Base-by-base conservation (phyloP, 139 green algal genomes). In the Micromonas pusilla region DNA sequence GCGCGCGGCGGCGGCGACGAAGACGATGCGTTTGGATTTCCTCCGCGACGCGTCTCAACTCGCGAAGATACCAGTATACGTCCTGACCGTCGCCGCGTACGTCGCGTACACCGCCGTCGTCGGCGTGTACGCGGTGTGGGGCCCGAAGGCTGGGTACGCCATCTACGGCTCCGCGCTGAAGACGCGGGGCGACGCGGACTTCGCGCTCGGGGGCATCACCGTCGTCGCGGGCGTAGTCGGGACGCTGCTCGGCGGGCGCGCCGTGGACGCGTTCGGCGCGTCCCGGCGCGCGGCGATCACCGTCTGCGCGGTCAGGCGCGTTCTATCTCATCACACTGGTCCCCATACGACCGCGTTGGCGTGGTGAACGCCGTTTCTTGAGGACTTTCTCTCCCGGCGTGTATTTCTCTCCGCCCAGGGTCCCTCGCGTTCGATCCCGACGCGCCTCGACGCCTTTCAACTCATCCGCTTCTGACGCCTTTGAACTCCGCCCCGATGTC, bases 151-250 rank as follows among this genome's bases (percentile, higher is more conserved):
- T 19, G 88, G 82, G 19, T 79, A 80, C 31, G 78, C 85, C 0
- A 77, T 93, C 60, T 96, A 92, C 60, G 1, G 28, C 0, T 73
- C 81, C 6, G 81, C 84, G 32, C 23, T 78, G 23, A 39, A 68
- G 26, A 67, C 70, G n/a, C 36, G 32, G 34, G 37, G 53, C 26
- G 80, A 81, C 0, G 91, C 92, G 20, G 93, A 98, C 77, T 62
- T 92, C 38, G 82, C 87, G 0, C 97, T 98, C 85, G 93, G 93
- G 1, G 88, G 73, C 16, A 84, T 98, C 25, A 98, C 93, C 0
- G 91, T 97, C 6, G 1, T 93, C 4, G 93, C 92, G 33, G 88
- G 88, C 28, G 54, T 83, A 16, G 2, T 91, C 28, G 92, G 92
- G 30, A 91, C 85, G 9, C 53, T 96, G 45, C 74, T 77, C 9